Conservation (phyloP, 768 basidiomycete genomes). For the Lyophyllum atratum region DNA sequence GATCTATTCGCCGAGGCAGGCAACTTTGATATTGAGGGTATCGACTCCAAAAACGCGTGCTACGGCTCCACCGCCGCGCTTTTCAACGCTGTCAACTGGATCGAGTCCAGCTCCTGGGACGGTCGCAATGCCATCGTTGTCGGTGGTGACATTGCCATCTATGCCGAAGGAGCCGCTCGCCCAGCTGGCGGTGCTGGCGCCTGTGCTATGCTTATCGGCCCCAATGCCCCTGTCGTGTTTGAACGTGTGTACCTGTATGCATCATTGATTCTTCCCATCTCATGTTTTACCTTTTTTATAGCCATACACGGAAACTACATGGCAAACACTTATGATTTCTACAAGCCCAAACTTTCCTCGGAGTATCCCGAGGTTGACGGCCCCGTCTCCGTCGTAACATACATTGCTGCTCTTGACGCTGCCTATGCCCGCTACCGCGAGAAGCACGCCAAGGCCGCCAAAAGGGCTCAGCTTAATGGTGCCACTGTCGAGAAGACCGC, state of each 20-base stretch:
- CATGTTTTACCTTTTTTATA: constrained; percentile 33
- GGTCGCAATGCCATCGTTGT: constrained; percentile 97
- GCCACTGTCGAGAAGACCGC: constrained; percentile 42
- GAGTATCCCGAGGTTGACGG: constrained; percentile 98
- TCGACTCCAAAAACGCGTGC: constrained; percentile 99
- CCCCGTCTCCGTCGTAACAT: constrained; percentile 92
- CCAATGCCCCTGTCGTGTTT: constrained; percentile 90
- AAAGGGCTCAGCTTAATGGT: constrained; percentile 41
- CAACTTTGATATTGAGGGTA: constrained; percentile 97
- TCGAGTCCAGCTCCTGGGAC: constrained; percentile 95
- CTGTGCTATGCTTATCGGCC: constrained; percentile 92
- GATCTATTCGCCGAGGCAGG: constrained; percentile 92
- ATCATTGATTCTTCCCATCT: constrained; percentile 10
- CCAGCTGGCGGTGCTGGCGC: constrained; percentile 98
- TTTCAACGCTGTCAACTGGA: constrained; percentile 99
- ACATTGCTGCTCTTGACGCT: constrained; percentile 90
- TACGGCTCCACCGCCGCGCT: constrained; percentile 98
- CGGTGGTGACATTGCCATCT: constrained; percentile 95
- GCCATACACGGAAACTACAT: constrained; percentile 97
- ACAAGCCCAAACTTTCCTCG: constrained; percentile 95
- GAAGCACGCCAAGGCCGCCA: constrained; percentile 72
- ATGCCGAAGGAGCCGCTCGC: constrained; percentile 92
- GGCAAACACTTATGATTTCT: constrained; percentile 98
- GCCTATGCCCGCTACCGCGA: constrained; percentile 84
- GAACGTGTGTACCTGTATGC: constrained; percentile 71